A percentile compares a stretch with the other conserved stretches of the same genome.
phyloP scores from a whole-genome alignment of 805 yeast genomes.

The Phaffomyces opuntiae region DNA sequence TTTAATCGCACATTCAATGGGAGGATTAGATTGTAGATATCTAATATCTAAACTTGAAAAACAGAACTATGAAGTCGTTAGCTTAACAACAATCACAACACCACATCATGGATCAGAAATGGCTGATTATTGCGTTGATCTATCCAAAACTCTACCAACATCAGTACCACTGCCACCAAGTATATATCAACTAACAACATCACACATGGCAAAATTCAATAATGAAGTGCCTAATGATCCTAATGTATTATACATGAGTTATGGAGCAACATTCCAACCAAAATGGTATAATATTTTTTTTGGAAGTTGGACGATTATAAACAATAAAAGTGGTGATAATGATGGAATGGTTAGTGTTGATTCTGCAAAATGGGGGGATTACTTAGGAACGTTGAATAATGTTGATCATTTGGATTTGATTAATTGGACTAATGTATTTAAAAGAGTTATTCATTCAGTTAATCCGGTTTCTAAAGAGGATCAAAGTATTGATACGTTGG shows the following conservation, averaged over 20 bases:
- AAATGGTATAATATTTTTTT: conserved; percentile 53
- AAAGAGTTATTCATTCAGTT: conserved; percentile 22
- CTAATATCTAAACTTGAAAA: conserved; percentile 49
- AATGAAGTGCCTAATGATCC: conserved; percentile 44
- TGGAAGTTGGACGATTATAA: conserved; percentile 58
- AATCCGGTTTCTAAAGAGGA: conserved; percentile 11
- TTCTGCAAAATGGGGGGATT: conserved; percentile 80
- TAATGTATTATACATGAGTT: conserved; percentile 66
- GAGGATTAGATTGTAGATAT: conserved; percentile 81
- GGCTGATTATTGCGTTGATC: conserved; percentile 58
- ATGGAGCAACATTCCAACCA: conserved; percentile 72
- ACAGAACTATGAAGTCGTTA: conserved; percentile 49
- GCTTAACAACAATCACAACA: conserved; percentile 79
- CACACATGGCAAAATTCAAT: conserved; percentile 49
- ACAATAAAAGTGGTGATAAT: conserved; percentile 45
- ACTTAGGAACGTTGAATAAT: conserved; percentile 67
- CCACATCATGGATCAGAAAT: conserved; percentile 85
- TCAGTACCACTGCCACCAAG: conserved; percentile 28
- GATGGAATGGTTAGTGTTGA: conserved; percentile 82
- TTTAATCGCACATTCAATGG: conserved; percentile 88
- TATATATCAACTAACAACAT: conserved; percentile 62
- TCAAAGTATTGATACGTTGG: conserved; percentile 52
- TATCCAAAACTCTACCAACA: conserved; percentile 19
- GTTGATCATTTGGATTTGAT: conserved; percentile 85
- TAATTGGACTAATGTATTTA: conserved; percentile 64